Evolutionary conservation across 1,284 basidiomycete species (phyloP), one percentile per base, ranked within the genome.

Genomic region (Microbotryum saponariae): DNA sequence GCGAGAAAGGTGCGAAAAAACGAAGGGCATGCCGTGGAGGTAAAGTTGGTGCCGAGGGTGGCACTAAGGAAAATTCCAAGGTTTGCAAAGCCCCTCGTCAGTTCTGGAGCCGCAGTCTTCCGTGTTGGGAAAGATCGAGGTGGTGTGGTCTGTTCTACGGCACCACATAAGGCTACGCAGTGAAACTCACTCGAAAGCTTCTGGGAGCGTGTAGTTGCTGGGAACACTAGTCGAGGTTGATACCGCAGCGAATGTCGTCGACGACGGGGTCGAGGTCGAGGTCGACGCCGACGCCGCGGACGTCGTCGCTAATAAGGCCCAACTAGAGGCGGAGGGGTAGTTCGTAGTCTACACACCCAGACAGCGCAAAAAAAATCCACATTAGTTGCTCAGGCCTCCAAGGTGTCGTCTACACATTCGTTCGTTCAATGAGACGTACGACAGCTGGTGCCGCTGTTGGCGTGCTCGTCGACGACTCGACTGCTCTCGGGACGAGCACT

Each of bases 1-100:
- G 66, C 66, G 27, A 72, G 62, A 31, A 72, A 72, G 7, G 63
- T 65, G 0, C 56, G 52, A 51, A 72, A 71, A 55, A 72, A 72
- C 2, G 64, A 64, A 1, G 71, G 71, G 47, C 71, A 72, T 1
- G 66, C 62, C 1, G 69, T 67, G 21, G 62, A 59, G 18, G 62
- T 56, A 49, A 72, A 72, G 52, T 70, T 67, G 47, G 62, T 67
- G 2, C 70, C 70, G 42, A 72, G 64, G 1, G 70, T 66, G 18
- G 69, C 62, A 59, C 70, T 71, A 58, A 3, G 6, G 21, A 33
- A 18, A 4, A 21, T 1, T 42, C 3, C 16, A 18, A 18, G 12
- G 12, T 16, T 21, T 21, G 14, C 48, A 27, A 20, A 50, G 48
- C 20, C 21, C 21, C 21, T 12, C 16, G 27, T 27, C 21, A 50